Percentiles rank a stretch among this genome's conserved stretches.
These are phyloP conservation scores for Trichoderma guizhouense DNA, from an alignment of 2,329 filamentous ascomycete species.

Conservation along the genomic window DNA sequence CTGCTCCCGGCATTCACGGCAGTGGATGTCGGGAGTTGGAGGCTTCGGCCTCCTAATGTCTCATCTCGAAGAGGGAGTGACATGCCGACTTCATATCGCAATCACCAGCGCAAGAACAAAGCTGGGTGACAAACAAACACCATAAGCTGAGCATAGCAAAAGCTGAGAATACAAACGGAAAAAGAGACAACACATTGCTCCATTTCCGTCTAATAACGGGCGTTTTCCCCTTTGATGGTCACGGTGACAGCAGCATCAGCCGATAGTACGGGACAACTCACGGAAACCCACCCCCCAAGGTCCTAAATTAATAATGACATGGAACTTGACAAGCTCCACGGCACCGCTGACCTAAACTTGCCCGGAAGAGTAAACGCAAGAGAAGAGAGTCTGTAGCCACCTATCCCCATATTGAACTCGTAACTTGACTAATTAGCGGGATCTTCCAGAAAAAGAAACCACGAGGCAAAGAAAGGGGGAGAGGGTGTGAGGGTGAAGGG, in stretches of 20 bases:
- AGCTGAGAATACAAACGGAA: background rate
- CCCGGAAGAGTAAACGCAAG: background rate
- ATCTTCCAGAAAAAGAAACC: background rate
- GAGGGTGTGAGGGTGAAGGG: background rate
- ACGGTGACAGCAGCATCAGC: background rate
- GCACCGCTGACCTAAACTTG: background rate
- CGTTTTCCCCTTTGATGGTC: background rate
- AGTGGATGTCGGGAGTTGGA: background rate
- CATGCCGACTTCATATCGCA: background rate
- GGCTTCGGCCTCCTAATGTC: background rate
- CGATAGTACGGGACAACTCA: background rate
- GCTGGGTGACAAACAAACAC: background rate
- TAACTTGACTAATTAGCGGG: background rate
- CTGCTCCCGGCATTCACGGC: background rate
- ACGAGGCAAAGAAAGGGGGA: background rate
- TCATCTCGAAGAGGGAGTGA: background rate
- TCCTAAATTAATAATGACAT: background rate
- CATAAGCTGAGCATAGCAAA: constrained; percentile 15
- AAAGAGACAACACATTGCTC: background rate
- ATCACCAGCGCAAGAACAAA: background rate
- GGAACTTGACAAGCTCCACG: background rate
- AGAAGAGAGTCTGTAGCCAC: background rate
- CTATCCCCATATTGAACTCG: background rate
- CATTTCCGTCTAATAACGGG: background rate
- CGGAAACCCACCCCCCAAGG: background rate